Conservation (phyloP, 2,329 filamentous ascomycete genomes). For the Calonectria honghensis region DNA sequence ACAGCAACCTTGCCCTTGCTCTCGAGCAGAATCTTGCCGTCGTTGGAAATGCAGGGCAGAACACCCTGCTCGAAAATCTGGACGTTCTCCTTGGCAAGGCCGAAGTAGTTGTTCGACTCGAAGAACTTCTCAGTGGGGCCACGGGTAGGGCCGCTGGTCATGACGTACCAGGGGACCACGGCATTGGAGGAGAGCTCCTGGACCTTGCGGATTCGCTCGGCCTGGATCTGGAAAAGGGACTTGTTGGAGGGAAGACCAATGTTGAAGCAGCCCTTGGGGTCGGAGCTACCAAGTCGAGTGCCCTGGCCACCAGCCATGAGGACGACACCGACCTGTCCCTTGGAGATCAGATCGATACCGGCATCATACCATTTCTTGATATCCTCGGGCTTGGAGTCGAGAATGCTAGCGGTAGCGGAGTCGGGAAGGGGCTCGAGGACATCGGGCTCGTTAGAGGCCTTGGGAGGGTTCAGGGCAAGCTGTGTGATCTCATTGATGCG, state of each 20-base stretch:
- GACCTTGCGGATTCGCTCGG: constrained; percentile 91
- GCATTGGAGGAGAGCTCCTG: constrained; percentile 84
- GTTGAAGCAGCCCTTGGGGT: constrained; percentile 97
- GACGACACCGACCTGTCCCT: constrained; percentile 88
- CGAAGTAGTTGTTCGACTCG: constrained; percentile 91
- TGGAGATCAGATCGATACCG: constrained; percentile 85
- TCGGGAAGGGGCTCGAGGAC: constrained; percentile 91
- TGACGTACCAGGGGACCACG: constrained; percentile 97
- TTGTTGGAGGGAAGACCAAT: constrained; percentile 95
- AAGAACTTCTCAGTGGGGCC: constrained; percentile 96
- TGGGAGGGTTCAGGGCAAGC: constrained; percentile 86
- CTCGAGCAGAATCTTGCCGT: constrained; percentile 97
- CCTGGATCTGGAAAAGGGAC: constrained; percentile 98
- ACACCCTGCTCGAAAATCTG: constrained; percentile 98
- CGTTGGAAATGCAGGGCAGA: constrained; percentile 96
- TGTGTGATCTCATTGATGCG: constrained; percentile 92
- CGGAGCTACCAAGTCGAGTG: constrained; percentile 94
- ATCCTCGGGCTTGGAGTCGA: constrained; percentile 88
- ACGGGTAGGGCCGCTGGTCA: constrained; percentile 97
- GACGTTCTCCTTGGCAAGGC: constrained; percentile 89
- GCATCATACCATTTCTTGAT: constrained; percentile 89
- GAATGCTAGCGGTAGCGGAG: constrained; percentile 89
- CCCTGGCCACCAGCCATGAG: constrained; percentile 98
- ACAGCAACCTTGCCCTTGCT: constrained; percentile 93
- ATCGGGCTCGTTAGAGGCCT: constrained; percentile 73